Conservation (phyloP, 768 basidiomycete species). For the Daedaleopsis sinensis region DNA sequence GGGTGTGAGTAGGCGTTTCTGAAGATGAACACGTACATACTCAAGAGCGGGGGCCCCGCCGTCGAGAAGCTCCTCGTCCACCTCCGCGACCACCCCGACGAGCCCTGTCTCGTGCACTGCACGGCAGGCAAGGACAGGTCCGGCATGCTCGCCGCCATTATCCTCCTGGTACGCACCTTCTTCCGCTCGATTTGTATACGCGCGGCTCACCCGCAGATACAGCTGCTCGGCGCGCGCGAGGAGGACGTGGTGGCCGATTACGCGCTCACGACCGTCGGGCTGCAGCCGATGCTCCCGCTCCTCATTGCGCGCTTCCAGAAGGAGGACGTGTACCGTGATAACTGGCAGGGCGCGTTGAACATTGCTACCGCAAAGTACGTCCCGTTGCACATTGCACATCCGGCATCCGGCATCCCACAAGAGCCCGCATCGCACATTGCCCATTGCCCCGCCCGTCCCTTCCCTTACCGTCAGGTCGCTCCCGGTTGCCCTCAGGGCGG, state of each 20-base stretch:
- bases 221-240: slow-evolving; percentile 45
- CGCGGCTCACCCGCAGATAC: not conserved
- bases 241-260: slow-evolving; percentile 45
- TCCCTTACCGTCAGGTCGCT: too few species aligned
- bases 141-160: slow-evolving; percentile 40
- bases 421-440: too few species aligned
- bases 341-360: slow-evolving; percentile 38
- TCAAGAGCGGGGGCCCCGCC: slow-evolving; percentile 37
- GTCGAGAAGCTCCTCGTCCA: slow-evolving; percentile 40
- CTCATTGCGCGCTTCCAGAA: slow-evolving; percentile 37
- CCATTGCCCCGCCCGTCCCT: too few species aligned
- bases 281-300: slow-evolving; percentile 36
- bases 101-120: slow-evolving; percentile 46
- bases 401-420: too few species aligned
- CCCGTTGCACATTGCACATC: too few species aligned
- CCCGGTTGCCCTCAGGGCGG: too few species aligned
- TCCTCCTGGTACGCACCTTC: slow-evolving; percentile 34
- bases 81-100: slow-evolving; percentile 40
- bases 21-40: slow-evolving; percentile 32
- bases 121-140: slow-evolving; percentile 50
- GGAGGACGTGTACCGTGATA: slow-evolving; percentile 35
- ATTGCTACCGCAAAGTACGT: slow-evolving; percentile 40
- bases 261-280: slow-evolving; percentile 40
- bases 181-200: too few species aligned
- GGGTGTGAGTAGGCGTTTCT: slow-evolving; percentile 34